Conservation (phyloP, 2,329 filamentous ascomycete species). For the Botrytis tulipae region DNA sequence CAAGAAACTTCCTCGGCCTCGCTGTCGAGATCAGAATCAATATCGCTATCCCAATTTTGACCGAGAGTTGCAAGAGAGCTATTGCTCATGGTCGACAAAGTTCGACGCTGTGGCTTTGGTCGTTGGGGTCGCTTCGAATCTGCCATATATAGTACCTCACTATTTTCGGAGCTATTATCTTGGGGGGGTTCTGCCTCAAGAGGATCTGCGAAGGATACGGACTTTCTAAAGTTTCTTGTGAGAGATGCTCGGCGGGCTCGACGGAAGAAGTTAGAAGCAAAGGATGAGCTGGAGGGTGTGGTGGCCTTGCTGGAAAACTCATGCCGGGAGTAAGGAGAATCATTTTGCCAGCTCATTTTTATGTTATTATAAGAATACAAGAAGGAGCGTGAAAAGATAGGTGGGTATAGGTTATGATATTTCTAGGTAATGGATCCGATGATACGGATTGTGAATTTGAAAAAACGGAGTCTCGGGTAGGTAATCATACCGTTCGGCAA, state of each 20-base stretch:
- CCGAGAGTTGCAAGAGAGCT: conserved; percentile 22
- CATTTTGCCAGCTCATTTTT: conserved; percentile 12
- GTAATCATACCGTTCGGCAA: neutral
- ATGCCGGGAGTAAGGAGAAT: conserved; percentile 11
- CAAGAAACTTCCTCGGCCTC: conserved; percentile 29
- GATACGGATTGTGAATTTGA: neutral
- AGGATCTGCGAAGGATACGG: conserved; percentile 11
- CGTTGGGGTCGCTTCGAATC: conserved; percentile 9
- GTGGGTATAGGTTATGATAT: conserved; percentile 6
- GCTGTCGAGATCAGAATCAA: conserved; percentile 14
- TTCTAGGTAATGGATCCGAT: conserved; percentile 7
- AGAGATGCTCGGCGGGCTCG: conserved; percentile 17
- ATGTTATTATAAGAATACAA: neutral
- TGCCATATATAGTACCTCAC: conserved; percentile 32
- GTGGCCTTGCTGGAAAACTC: conserved; percentile 2
- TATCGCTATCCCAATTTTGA: conserved; percentile 21
- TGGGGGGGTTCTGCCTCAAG: conserved; percentile 11
- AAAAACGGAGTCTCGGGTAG: neutral
- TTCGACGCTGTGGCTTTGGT: conserved; percentile 23
- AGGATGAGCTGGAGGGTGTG: neutral
- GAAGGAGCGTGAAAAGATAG: conserved; percentile 7
- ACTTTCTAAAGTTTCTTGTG: conserved; percentile 15
- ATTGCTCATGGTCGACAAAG: conserved; percentile 35
- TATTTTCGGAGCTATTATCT: conserved; percentile 29
- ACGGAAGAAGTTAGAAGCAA: conserved; percentile 7